Evolutionary conservation across 805 yeast genomes (phyloP).

Genomic region (Blastobotrys peoriensis): DNA sequence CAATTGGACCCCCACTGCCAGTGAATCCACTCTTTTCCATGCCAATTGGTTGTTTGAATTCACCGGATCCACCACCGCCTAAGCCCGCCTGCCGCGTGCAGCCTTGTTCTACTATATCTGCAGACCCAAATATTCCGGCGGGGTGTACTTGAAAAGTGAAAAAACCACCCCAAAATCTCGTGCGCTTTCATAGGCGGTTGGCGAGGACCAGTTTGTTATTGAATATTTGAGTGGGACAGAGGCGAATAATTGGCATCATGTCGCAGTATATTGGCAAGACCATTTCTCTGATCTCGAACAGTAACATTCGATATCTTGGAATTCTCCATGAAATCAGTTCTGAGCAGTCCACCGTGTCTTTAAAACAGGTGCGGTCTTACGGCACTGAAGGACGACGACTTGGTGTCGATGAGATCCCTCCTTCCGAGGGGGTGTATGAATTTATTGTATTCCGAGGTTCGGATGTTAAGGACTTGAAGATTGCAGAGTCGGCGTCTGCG

Average conservation of each 20-base stretch:
- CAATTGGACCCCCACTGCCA: too few relatives aligned
- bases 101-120: too few relatives aligned
- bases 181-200: too few relatives aligned
- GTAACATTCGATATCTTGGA: constrained; percentile 84
- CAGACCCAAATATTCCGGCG: background rate
- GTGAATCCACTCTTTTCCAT: too few relatives aligned
- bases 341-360: constrained; percentile 82
- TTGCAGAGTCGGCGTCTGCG: constrained; percentile 65
- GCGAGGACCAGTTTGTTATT: too few relatives aligned
- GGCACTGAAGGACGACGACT: constrained; percentile 89
- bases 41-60: too few relatives aligned
- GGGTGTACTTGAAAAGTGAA: too few relatives aligned
- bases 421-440: constrained; percentile 64
- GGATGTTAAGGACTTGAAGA: constrained; percentile 84
- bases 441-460: constrained; percentile 82
- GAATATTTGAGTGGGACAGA: too few relatives aligned
- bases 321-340: constrained; percentile 82
- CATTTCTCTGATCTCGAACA: constrained; percentile 70
- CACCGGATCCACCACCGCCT: too few relatives aligned
- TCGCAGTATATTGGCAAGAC: constrained; percentile 90
- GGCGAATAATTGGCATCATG: too few relatives aligned
- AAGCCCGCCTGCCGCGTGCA: too few relatives aligned
- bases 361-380: constrained; percentile 69
- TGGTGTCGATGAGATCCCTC: constrained; percentile 63
- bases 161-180: too few relatives aligned